phyloP scores from a whole-genome alignment of 2,329 filamentous ascomycete genomes.

The Metarhizium sp. region DNA sequence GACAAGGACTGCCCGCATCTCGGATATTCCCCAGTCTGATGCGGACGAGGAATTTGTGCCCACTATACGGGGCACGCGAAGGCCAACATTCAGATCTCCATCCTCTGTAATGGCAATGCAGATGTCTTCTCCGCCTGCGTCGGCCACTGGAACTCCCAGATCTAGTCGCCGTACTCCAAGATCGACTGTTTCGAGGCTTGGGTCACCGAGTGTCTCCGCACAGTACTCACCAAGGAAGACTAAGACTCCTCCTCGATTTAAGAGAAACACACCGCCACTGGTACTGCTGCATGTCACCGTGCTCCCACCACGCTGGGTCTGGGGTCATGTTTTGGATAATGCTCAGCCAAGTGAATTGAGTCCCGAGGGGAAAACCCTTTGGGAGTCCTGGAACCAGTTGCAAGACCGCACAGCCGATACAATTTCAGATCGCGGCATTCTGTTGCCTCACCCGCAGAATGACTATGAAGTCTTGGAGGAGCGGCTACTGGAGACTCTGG shows the following conservation, averaged over 20 bases:
- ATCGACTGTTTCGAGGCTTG: slow-evolving; percentile 44
- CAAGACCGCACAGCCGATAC: slow-evolving; percentile 65
- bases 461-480: slow-evolving; percentile 77
- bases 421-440: slow-evolving; percentile 61
- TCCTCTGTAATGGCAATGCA: slow-evolving; percentile 63
- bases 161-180: slow-evolving; percentile 39
- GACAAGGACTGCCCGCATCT: slow-evolving; percentile 32
- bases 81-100: slow-evolving; percentile 59
- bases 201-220: slow-evolving; percentile 41
- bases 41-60: slow-evolving; percentile 38
- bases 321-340: slow-evolving; percentile 46
- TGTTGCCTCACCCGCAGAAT: slow-evolving; percentile 69
- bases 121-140: slow-evolving; percentile 57
- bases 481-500: slow-evolving; percentile 63
- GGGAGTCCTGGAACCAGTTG: slow-evolving; percentile 56
- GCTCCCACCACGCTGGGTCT: slow-evolving; percentile 59
- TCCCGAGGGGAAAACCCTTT: slow-evolving; percentile 39
- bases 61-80: slow-evolving; percentile 47
- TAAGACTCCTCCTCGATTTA: slow-evolving; percentile 49
- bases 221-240: slow-evolving; percentile 51
- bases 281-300: slow-evolving; percentile 72
- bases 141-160: slow-evolving; percentile 45
- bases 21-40: slow-evolving; percentile 41
- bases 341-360: slow-evolving; percentile 31
- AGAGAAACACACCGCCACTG: slow-evolving; percentile 51